A percentile compares a stretch with the other conserved stretches of the same genome.
Conservation (phyloP, 1,284 basidiomycete species). For the Trichosporon ovoides region DNA sequence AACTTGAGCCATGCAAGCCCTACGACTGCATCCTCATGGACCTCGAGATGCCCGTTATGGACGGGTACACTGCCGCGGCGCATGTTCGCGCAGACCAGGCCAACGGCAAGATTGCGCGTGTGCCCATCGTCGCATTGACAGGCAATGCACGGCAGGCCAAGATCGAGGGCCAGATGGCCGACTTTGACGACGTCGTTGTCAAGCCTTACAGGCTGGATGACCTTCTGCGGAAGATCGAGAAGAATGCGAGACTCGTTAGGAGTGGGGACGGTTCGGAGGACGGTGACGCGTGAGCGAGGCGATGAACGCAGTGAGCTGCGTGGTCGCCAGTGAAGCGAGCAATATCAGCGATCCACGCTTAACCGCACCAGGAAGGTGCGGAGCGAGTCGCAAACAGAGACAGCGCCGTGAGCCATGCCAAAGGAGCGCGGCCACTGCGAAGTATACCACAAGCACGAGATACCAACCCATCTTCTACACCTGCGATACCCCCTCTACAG, state of each 20-base stretch:
- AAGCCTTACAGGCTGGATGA: slow-evolving; percentile 42
- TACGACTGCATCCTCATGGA: slow-evolving; percentile 48
- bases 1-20: slow-evolving; percentile 10
- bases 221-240: slow-evolving; percentile 33
- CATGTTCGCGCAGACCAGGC: slow-evolving; percentile 17
- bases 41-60: slow-evolving; percentile 43
- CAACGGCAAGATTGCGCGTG: not conserved
- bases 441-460: no score
- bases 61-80: slow-evolving; percentile 20
- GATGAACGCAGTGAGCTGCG: no score
- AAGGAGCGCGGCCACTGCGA: no score
- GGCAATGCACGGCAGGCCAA: slow-evolving; percentile 24
- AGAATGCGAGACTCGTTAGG: slow-evolving; percentile 10
- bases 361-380: no score
- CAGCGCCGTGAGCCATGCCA: no score
- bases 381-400: no score
- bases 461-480: no score
- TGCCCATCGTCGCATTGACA: slow-evolving; percentile 18
- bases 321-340: no score
- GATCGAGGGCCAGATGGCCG: slow-evolving; percentile 24
- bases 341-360: no score
- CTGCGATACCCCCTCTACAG: no score
- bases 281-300: no score
- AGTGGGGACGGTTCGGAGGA: not conserved
- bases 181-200: slow-evolving; percentile 38